Percentiles rank a stretch among this genome's conserved stretches.
phyloP scores from a whole-genome alignment of 1,284 basidiomycete species.

The Tilletia caries region DNA sequence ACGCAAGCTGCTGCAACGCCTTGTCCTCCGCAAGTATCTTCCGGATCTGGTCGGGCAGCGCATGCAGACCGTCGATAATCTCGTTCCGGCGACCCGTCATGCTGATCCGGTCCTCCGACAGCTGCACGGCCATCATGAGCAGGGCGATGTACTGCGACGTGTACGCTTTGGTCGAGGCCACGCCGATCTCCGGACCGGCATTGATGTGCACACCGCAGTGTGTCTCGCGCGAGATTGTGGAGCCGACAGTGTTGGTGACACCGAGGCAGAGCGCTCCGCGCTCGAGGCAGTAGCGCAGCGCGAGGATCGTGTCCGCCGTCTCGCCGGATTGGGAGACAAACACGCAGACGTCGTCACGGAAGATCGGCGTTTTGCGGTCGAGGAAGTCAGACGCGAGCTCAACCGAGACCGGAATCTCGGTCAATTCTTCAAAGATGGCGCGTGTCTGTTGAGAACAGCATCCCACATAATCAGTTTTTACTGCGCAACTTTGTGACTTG shows the following conservation, averaged over 20 bases:
- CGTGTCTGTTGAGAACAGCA: conserved; percentile 65
- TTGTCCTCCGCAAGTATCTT: conserved; percentile 78
- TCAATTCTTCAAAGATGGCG: conserved; percentile 93
- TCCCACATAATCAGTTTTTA: no score
- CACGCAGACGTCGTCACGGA: conserved; percentile 96
- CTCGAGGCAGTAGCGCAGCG: conserved; percentile 92
- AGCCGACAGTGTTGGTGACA: conserved; percentile 98
- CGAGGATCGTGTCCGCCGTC: conserved; percentile 96
- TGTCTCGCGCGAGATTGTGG: conserved; percentile 94
- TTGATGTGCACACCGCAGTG: conserved; percentile 98
- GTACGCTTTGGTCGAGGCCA: conserved; percentile 99
- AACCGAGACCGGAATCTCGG: conserved; percentile 95
- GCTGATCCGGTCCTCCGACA: conserved; percentile 93
- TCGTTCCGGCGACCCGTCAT: conserved; percentile 83
- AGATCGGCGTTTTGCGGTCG: conserved; percentile 97
- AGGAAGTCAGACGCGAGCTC: conserved; percentile 98
- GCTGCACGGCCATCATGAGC: conserved; percentile 94
- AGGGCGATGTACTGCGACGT: conserved; percentile 99
- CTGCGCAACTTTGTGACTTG: no score
- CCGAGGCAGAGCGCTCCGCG: conserved; percentile 84
- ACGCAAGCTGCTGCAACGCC: conserved; percentile 68
- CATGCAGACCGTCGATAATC: conserved; percentile 91
- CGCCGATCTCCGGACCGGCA: conserved; percentile 97
- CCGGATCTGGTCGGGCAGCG: conserved; percentile 84
- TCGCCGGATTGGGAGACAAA: conserved; percentile 98